Evolutionary conservation across 1,284 basidiomycete species (phyloP).

Genomic region (Grifola frondosa): DNA sequence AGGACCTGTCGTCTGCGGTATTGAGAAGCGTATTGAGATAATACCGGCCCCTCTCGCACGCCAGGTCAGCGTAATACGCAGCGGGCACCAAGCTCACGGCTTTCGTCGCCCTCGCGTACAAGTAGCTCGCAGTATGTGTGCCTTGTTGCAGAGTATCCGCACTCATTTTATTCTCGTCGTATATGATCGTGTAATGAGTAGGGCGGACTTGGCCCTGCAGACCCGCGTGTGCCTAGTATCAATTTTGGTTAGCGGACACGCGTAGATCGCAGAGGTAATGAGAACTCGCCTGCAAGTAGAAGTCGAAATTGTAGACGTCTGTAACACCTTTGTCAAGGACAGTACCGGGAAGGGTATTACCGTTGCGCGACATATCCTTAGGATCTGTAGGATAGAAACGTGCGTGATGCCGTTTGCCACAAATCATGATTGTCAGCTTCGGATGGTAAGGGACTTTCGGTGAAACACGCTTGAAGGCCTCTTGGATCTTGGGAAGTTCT

Average conservation of each 20-base stretch:
- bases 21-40: conserved; percentile 70
- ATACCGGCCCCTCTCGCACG: conserved; percentile 70
- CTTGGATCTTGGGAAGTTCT: conserved; percentile 57
- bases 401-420: conserved; percentile 79
- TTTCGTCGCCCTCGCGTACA: conserved; percentile 75
- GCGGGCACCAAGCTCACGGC: conserved; percentile 75
- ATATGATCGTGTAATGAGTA: conserved; percentile 74
- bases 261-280: not conserved
- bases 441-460: conserved; percentile 53
- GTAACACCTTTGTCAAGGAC: conserved; percentile 75
- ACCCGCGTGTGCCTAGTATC: conserved; percentile 53
- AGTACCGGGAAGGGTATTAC: conserved; percentile 74
- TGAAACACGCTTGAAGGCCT: conserved; percentile 56
- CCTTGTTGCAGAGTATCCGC: conserved; percentile 72
- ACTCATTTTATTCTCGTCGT: conserved; percentile 64
- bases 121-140: conserved; percentile 60
- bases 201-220: conserved; percentile 65
- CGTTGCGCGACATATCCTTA: conserved; percentile 52
- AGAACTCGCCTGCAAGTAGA: conserved; percentile 59
- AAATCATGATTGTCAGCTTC: conserved; percentile 68
- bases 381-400: conserved; percentile 58
- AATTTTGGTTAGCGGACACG: not conserved
- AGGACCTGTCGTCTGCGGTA: conserved; percentile 32
- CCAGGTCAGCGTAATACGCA: conserved; percentile 76
- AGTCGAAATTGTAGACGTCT: conserved; percentile 71